phyloP scores from a whole-genome alignment of 352 stramenopile genomes.

The Phytopythium kandeliae region DNA sequence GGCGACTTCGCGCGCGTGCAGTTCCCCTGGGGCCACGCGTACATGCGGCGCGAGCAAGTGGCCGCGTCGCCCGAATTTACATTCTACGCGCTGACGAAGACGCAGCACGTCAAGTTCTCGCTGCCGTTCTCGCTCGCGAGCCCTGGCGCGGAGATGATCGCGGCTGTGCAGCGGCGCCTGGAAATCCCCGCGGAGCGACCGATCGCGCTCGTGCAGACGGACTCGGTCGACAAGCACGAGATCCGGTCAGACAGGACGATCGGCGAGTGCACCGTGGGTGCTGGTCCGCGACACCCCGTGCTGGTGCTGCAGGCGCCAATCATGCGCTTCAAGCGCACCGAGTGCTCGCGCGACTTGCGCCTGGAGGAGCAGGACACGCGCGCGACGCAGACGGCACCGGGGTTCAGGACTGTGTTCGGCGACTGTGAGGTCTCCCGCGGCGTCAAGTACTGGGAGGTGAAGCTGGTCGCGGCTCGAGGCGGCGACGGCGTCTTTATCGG shows the following conservation, averaged over 20 bases:
- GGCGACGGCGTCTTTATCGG: slow-evolving; percentile 74
- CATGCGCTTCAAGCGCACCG: slow-evolving; percentile 55
- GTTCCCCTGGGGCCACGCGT: slow-evolving; percentile 74
- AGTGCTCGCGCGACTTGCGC: slow-evolving; percentile 49
- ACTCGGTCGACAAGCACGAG: slow-evolving; percentile 70
- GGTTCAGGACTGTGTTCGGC: slow-evolving; percentile 55
- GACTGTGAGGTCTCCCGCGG: slow-evolving; percentile 49
- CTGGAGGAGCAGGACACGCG: slow-evolving; percentile 46
- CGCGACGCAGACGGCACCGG: slow-evolving; percentile 54
- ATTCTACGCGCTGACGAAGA: slow-evolving; percentile 66
- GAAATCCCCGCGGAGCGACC: slow-evolving; percentile 45
- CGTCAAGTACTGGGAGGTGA: slow-evolving; percentile 82
- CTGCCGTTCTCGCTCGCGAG: slow-evolving; percentile 54
- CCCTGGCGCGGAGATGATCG: slow-evolving; percentile 43
- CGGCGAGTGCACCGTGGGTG: slow-evolving; percentile 61
- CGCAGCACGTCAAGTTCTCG: slow-evolving; percentile 62
- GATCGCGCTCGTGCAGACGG: slow-evolving; percentile 64
- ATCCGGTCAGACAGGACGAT: slow-evolving; percentile 47
- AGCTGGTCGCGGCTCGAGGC: slow-evolving; percentile 37
- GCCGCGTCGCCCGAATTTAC: slow-evolving; percentile 59
- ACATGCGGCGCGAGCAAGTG: slow-evolving; percentile 54
- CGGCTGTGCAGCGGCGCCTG: slow-evolving; percentile 45
- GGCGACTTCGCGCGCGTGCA: slow-evolving; percentile 47
- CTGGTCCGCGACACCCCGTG: slow-evolving; percentile 55
- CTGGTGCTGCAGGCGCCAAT: slow-evolving; percentile 63